Percentiles rank a stretch among this genome's conserved stretches.
phyloP scores from a whole-genome alignment of 73 alveolate genomes.

The Blepharisma japonicum region DNA sequence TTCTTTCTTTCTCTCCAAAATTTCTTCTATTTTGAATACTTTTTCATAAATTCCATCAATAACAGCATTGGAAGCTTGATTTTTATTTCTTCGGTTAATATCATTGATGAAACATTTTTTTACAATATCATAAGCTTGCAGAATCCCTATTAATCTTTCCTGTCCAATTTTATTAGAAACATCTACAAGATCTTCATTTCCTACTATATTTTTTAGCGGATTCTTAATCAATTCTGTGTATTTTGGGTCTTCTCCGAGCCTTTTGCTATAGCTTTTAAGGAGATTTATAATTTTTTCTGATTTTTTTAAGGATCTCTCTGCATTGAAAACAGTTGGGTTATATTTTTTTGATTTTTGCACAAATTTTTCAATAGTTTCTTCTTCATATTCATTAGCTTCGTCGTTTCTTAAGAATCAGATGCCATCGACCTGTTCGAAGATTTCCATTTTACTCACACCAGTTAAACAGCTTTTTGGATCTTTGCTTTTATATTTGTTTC shows the following conservation, averaged over 20 bases:
- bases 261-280: constrained; percentile 6
- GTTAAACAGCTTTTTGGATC: neutral
- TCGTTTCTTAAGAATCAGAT: neutral
- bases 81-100: neutral
- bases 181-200: constrained; percentile 15
- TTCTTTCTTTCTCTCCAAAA: too few species aligned
- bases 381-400: constrained; percentile 1
- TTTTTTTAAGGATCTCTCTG: neutral
- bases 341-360: neutral
- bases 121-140: constrained; percentile 21
- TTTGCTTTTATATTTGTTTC: neutral
- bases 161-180: constrained; percentile 7
- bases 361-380: neutral
- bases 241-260: neutral
- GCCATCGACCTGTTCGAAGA: neutral
- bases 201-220: constrained; percentile 7
- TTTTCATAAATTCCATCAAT: too few species aligned
- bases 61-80: too few species aligned
- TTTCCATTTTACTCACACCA: constrained; percentile 8
- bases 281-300: constrained; percentile 1
- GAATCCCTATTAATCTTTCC: constrained; percentile 11
- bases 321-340: neutral
- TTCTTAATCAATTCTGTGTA: neutral
- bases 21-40: too few species aligned
- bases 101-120: neutral